Conservation (phyloP, 2,329 filamentous ascomycete species). For the Basipetospora chlamydospora region DNA sequence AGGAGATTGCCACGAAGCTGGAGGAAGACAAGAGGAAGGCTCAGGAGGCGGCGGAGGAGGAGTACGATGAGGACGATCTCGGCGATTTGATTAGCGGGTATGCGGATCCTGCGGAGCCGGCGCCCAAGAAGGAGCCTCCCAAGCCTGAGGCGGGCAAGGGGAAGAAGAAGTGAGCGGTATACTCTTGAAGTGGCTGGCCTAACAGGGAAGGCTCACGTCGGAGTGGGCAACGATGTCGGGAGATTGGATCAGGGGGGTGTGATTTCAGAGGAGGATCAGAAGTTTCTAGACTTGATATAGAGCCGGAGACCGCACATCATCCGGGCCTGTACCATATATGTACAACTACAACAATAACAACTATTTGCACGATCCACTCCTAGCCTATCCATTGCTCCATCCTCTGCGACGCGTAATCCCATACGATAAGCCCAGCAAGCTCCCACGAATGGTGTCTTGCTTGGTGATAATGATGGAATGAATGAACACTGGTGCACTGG, state of each 20-base stretch:
- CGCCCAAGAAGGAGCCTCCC: too few species aligned
- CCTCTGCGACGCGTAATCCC: too few species aligned
- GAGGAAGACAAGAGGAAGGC: conserved; percentile 13
- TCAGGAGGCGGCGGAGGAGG: conserved; percentile 13
- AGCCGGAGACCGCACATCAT: neutral
- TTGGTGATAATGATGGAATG: too few species aligned
- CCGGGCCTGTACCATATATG: conserved; percentile 10
- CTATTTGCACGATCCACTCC: too few species aligned
- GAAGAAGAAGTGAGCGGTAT: conserved; percentile 25
- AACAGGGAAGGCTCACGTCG: too few species aligned
- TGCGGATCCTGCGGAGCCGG: conserved; percentile 14
- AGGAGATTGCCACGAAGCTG: conserved; percentile 1
- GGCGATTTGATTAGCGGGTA: conserved; percentile 39
- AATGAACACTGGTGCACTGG: too few species aligned
- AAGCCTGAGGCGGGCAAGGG: conserved; percentile 15
- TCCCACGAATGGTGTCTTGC: too few species aligned
- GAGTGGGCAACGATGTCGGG: too few species aligned
- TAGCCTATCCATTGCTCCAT: too few species aligned
- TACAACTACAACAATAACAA: conserved; percentile 10
- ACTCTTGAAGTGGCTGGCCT: neutral
- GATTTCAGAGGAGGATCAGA: too few species aligned
- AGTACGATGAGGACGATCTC: conserved; percentile 18
- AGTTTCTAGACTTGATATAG: neutral
- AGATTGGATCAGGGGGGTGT: too few species aligned
- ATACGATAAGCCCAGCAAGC: too few species aligned